These are phyloP conservation scores for Usnea hakonensis DNA, from an alignment of 495 filamentous ascomycete species.

Conservation along the genomic window DNA sequence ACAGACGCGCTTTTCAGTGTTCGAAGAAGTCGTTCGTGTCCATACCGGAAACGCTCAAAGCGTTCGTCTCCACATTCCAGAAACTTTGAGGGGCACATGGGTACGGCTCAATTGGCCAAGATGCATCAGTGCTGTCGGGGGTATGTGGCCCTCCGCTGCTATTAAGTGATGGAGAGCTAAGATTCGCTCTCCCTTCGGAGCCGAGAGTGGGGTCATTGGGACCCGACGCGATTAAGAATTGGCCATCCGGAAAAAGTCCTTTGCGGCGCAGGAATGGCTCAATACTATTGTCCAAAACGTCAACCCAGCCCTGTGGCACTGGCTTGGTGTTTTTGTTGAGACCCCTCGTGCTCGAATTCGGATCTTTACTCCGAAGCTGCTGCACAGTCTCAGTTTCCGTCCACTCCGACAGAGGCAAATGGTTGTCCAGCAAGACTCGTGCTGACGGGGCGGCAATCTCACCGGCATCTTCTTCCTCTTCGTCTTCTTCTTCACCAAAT, in stretches of 20 bases:
- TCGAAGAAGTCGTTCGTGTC: conserved; percentile 3
- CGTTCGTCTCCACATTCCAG: neutral
- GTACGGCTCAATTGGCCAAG: conserved; percentile 6
- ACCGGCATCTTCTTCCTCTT: conserved; percentile 14
- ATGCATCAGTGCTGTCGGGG: neutral
- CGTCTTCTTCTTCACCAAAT: conserved; percentile 12
- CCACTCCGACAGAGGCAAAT: conserved; percentile 7
- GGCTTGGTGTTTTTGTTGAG: conserved; percentile 1
- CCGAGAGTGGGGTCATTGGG: neutral
- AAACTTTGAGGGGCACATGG: neutral
- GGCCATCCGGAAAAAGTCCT: conserved; percentile 23
- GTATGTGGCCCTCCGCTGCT: conserved; percentile 8
- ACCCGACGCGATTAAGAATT: conserved; percentile 16
- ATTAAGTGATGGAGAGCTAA: neutral
- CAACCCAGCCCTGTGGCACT: conserved; percentile 18
- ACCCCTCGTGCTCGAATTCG: neutral
- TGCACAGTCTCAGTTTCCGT: conserved; percentile 15
- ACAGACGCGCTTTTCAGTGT: neutral
- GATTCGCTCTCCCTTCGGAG: neutral
- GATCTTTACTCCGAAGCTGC: conserved; percentile 21
- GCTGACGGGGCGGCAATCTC: conserved; percentile 5
- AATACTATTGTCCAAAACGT: conserved; percentile 44
- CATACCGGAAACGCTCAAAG: neutral
- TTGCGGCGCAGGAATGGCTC: conserved; percentile 37
- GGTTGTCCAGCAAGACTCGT: neutral